phyloP scores from a whole-genome alignment of 2,329 filamentous ascomycete genomes.

The Colletotrichum filicis region DNA sequence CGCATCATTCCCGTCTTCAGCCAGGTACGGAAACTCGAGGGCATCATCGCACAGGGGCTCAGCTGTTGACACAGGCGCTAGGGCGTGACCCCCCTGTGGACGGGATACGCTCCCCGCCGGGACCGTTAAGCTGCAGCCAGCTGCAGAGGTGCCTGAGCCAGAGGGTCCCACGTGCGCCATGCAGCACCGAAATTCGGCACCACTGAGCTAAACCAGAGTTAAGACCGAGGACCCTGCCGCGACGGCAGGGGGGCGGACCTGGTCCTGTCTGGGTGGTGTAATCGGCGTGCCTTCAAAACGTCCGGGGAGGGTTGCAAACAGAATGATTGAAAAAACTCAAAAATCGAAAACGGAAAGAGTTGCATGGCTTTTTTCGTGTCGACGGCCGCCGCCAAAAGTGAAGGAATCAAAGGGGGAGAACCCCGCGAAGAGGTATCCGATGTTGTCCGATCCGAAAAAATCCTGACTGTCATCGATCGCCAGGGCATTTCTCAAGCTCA shows the following conservation, averaged over 20 bases:
- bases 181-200: slow-evolving; percentile 33
- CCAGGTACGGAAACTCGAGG: slow-evolving; percentile 14
- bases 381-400: slow-evolving; percentile 16
- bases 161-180: slow-evolving; percentile 31
- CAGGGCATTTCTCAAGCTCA: slow-evolving; percentile 15
- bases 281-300: slow-evolving; percentile 18
- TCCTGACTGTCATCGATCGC: slow-evolving; percentile 18
- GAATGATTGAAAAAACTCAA: slow-evolving; percentile 22
- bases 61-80: slow-evolving; percentile 18
- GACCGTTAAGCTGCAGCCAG: slow-evolving; percentile 21
- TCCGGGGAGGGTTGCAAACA: slow-evolving; percentile 32
- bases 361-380: slow-evolving; percentile 4
- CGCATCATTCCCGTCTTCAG: slow-evolving; percentile 2
- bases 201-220: slow-evolving; percentile 20
- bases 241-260: slow-evolving; percentile 21
- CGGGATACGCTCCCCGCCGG: slow-evolving; percentile 24
- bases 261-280: background rate
- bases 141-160: slow-evolving; percentile 33
- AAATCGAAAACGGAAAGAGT: slow-evolving; percentile 31
- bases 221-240: slow-evolving; percentile 17
- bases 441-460: slow-evolving; percentile 12
- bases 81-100: slow-evolving; percentile 5
- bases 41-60: slow-evolving; percentile 22
- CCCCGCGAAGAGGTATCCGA: background rate
- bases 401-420: slow-evolving; percentile 6